These are phyloP conservation scores for Exobasidium cylindrosporum DNA, from an alignment of 1,284 basidiomycete species.

Conservation along the genomic window DNA sequence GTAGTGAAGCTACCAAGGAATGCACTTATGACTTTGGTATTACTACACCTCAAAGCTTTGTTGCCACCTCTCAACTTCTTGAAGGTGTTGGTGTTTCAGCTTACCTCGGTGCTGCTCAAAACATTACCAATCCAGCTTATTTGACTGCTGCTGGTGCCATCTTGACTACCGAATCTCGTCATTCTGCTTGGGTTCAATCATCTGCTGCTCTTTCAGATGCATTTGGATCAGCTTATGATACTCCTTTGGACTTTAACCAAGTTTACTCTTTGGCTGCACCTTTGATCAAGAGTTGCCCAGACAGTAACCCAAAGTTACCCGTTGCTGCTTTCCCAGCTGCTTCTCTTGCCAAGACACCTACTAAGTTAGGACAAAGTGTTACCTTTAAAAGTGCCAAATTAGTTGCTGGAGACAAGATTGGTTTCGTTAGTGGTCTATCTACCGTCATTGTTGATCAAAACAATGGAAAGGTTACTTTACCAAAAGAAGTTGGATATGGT, in stretches of 20 bases:
- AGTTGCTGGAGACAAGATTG: constrained; percentile 52
- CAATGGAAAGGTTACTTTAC: constrained; percentile 53
- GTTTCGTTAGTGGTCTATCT: constrained; percentile 58
- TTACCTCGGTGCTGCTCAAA: constrained; percentile 62
- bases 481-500: constrained; percentile 55
- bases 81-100: constrained; percentile 66
- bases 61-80: constrained; percentile 62
- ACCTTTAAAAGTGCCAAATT: constrained; percentile 53
- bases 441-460: constrained; percentile 38
- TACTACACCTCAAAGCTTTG: constrained; percentile 57
- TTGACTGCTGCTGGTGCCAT: constrained; percentile 40
- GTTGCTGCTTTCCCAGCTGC: constrained; percentile 58
- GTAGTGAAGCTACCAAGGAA: constrained; percentile 60
- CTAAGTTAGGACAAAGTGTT: constrained; percentile 40
- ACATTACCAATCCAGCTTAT: constrained; percentile 54
- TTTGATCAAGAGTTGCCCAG: constrained; percentile 61
- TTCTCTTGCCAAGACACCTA: constrained; percentile 55
- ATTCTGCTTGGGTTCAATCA: constrained; percentile 34
- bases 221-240: constrained; percentile 58
- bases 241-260: constrained; percentile 57
- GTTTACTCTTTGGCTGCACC: constrained; percentile 56
- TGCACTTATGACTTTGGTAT: constrained; percentile 63
- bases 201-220: constrained; percentile 34
- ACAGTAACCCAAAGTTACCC: constrained; percentile 58
- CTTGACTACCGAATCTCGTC: constrained; percentile 40